phyloP scores from a whole-genome alignment of 768 basidiomycete species.

The Rickenella mellea region DNA sequence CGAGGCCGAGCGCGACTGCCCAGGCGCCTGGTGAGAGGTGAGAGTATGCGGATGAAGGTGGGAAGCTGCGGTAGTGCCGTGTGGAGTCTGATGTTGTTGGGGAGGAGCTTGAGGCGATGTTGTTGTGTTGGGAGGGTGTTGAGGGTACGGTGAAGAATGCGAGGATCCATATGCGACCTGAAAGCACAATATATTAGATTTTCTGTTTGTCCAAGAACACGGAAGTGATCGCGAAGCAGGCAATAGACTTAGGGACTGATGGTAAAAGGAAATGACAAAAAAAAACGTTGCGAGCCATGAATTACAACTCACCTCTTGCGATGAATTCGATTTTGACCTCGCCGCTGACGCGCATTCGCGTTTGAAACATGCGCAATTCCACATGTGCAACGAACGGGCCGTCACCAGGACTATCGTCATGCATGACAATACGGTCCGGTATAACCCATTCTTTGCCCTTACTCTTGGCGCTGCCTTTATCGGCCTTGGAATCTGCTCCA shows the following conservation, averaged over 20 bases:
- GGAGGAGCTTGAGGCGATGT: neutral
- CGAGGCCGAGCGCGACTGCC: neutral
- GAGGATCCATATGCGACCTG: conserved; percentile 52
- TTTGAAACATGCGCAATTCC: conserved; percentile 38
- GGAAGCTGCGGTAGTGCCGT: neutral
- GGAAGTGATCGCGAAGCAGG: too few species aligned
- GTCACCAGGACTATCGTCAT: too few species aligned
- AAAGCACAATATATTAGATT: too few species aligned
- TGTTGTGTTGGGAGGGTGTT: neutral
- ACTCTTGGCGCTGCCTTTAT: conserved; percentile 1
- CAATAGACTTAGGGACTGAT: too few species aligned
- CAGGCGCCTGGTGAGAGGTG: neutral
- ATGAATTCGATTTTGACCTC: conserved; percentile 55
- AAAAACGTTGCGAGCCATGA: neutral
- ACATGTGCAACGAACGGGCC: conserved; percentile 41
- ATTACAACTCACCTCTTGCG: conserved; percentile 31
- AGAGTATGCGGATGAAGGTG: neutral
- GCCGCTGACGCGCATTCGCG: conserved; percentile 58
- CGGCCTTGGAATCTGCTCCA: neutral
- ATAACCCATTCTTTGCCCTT: conserved; percentile 31
- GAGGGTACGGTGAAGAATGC: conserved; percentile 26
- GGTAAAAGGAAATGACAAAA: neutral
- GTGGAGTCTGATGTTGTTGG: neutral
- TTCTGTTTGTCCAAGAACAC: too few species aligned
- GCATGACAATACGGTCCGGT: too few species aligned